These are phyloP conservation scores for Cytospora chrysosperma DNA, from an alignment of 2,329 filamentous ascomycete genomes.

Conservation along the genomic window DNA sequence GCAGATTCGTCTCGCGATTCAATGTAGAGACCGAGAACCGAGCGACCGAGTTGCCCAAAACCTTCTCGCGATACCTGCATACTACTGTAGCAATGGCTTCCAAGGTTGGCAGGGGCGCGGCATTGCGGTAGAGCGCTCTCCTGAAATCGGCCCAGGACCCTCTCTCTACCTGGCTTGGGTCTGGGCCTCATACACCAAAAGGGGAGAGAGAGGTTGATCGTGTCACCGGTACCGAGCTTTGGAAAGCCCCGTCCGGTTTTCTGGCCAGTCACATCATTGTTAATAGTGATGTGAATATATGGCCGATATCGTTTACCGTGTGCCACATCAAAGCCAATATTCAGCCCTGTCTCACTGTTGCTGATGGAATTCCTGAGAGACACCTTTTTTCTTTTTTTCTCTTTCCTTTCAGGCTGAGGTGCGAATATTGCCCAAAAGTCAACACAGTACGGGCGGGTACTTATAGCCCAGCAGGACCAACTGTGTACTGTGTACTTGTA, in stretches of 20 bases:
- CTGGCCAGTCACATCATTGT: slow-evolving; percentile 8
- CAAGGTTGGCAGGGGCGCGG: no score
- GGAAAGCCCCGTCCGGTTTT: background rate
- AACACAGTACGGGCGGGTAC: no score
- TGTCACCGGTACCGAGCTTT: slow-evolving; percentile 2
- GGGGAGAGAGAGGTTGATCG: background rate
- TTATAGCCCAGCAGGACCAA: no score
- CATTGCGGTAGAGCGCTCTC: slow-evolving; percentile 1
- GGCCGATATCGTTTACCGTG: background rate
- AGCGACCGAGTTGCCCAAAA: slow-evolving; percentile 4
- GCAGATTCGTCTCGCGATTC: background rate
- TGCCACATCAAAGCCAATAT: background rate
- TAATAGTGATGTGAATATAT: background rate
- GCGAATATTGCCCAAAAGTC: no score
- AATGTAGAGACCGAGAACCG: slow-evolving; percentile 15
- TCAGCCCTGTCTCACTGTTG: background rate
- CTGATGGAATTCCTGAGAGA: background rate
- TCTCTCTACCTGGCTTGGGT: background rate
- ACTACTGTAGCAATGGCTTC: background rate
- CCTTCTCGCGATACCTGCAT: slow-evolving; percentile 4
- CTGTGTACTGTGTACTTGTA: no score
- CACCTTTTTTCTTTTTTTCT: background rate
- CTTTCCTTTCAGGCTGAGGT: background rate
- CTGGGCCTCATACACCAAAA: background rate
- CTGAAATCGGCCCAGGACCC: slow-evolving; percentile 3